phyloP scores from a whole-genome alignment of 306 rosid genomes.

The Prosopis cineraria region DNA sequence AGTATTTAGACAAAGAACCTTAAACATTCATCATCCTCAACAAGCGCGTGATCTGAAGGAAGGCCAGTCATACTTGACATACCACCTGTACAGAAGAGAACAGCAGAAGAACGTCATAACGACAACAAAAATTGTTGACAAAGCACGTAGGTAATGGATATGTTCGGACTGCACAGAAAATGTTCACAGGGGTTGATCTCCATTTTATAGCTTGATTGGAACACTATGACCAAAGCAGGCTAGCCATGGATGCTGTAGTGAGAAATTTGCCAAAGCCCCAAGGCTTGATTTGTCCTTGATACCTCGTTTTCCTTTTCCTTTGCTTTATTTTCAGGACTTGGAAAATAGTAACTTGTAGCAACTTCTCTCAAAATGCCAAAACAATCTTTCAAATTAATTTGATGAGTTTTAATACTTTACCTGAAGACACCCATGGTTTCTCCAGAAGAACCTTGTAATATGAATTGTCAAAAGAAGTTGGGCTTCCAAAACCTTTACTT shows the following conservation, averaged over 20 bases:
- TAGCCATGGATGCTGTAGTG: constrained; percentile 14
- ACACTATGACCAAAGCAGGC: constrained; percentile 27
- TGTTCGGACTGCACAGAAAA: not conserved
- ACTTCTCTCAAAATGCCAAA: constrained; percentile 3
- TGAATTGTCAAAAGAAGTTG: constrained; percentile 80
- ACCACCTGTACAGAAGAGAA: constrained; percentile 57
- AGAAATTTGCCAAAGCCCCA: not conserved
- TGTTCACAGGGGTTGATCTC: constrained; percentile 17
- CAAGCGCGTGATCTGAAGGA: constrained; percentile 92
- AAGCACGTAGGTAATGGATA: constrained; percentile 12
- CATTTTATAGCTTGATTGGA: constrained; percentile 12
- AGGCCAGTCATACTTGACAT: constrained; percentile 90
- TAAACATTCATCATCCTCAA: constrained; percentile 82
- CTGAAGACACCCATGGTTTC: constrained; percentile 74
- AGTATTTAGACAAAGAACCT: constrained; percentile 55
- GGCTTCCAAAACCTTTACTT: constrained; percentile 88
- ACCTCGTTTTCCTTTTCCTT: constrained; percentile 10
- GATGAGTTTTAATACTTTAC: constrained; percentile 44
- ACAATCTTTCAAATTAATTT: constrained; percentile 9
- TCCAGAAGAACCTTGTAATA: constrained; percentile 86
- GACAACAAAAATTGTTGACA: not conserved
- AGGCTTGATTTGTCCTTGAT: constrained; percentile 9
- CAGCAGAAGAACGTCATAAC: constrained; percentile 19
- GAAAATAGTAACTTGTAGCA: constrained; percentile 3
- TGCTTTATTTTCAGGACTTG: constrained; percentile 20